A percentile compares a stretch with the other conserved stretches of the same genome.
Conservation (phyloP, 352 stramenopile genomes). For the Phytophthora pistaciae region DNA sequence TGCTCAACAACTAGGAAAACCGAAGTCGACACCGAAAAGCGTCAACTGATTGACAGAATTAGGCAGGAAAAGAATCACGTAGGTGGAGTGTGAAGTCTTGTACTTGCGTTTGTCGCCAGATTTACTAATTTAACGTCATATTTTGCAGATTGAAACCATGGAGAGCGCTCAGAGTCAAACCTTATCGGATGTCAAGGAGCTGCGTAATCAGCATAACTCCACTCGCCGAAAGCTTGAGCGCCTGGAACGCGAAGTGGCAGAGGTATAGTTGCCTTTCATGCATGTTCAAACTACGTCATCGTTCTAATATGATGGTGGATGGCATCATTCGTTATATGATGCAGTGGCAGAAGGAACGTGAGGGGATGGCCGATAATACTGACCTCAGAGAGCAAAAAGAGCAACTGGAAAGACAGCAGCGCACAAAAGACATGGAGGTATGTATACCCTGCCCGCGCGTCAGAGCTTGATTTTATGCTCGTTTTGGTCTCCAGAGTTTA, state of each 20-base stretch:
- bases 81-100: slow-evolving; percentile 5
- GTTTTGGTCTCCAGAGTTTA: background rate
- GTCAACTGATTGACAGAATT: slow-evolving; percentile 66
- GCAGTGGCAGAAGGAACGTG: slow-evolving; percentile 71
- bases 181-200: slow-evolving; percentile 68
- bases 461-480: too few relatives aligned
- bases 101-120: background rate
- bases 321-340: background rate
- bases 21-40: slow-evolving; percentile 56
- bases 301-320: background rate
- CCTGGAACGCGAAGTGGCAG: slow-evolving; percentile 65
- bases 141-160: slow-evolving; percentile 64
- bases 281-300: too few relatives aligned
- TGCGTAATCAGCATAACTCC: slow-evolving; percentile 79
- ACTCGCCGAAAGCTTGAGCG: slow-evolving; percentile 73
- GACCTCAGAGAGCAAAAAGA: slow-evolving; percentile 70
- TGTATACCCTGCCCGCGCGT: too few relatives aligned
- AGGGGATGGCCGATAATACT: slow-evolving; percentile 57
- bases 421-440: slow-evolving; percentile 78
- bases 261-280: slow-evolving; percentile 31
- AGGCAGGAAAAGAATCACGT: slow-evolving; percentile 73
- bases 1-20: slow-evolving; percentile 49
- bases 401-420: slow-evolving; percentile 70
- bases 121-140: background rate
- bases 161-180: slow-evolving; percentile 79